phyloP scores from a whole-genome alignment of 441 rosid genomes.

The Populus hybrid region DNA sequence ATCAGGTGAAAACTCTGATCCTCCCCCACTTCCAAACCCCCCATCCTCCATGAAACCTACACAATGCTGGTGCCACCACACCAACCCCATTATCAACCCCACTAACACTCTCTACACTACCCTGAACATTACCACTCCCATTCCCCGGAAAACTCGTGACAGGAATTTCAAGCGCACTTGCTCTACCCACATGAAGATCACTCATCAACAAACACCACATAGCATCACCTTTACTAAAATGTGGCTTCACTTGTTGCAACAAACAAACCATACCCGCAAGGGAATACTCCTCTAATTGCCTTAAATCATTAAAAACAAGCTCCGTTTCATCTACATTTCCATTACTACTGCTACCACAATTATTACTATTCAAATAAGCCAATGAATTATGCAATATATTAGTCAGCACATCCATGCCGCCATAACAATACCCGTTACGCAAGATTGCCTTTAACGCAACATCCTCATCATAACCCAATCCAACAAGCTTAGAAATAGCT shows the following conservation, averaged over 20 bases:
- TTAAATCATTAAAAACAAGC: slow-evolving; percentile 61
- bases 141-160: slow-evolving; percentile 28
- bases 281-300: slow-evolving; percentile 75
- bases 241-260: slow-evolving; percentile 80
- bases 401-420: slow-evolving; percentile 82
- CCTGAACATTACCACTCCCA: slow-evolving; percentile 28
- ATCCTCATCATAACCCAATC: slow-evolving; percentile 69
- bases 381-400: slow-evolving; percentile 73
- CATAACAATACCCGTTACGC: slow-evolving; percentile 76
- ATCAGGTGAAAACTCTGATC: slow-evolving; percentile 47
- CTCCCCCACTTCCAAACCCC: slow-evolving; percentile 71
- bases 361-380: slow-evolving; percentile 61
- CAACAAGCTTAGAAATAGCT: slow-evolving; percentile 66
- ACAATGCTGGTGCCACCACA: slow-evolving; percentile 53
- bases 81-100: slow-evolving; percentile 39
- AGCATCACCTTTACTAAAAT: slow-evolving; percentile 88
- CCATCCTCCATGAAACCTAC: slow-evolving; percentile 88
- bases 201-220: slow-evolving; percentile 96
- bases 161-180: slow-evolving; percentile 69
- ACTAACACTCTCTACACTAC: slow-evolving; percentile 36
- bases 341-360: slow-evolving; percentile 26
- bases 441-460: slow-evolving; percentile 66
- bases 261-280: slow-evolving; percentile 82
- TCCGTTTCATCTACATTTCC: slow-evolving; percentile 48
- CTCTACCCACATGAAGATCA: slow-evolving; percentile 86